Conservation (phyloP, 495 filamentous ascomycete genomes). For the Emericellopsis terricola region DNA sequence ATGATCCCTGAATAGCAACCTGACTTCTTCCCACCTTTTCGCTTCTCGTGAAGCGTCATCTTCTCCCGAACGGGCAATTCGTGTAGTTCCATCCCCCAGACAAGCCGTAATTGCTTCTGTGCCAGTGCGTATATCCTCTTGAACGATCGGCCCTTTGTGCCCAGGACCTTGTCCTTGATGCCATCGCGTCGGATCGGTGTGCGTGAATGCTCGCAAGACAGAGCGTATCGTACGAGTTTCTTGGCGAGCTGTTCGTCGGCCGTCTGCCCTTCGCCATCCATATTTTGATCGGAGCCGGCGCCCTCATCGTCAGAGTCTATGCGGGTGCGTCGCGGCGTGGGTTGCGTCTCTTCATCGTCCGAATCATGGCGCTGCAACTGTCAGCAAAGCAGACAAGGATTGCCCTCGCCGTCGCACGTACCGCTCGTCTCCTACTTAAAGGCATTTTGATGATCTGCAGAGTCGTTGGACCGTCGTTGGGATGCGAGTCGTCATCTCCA, state of each 20-base stretch:
- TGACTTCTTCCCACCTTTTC: constrained; percentile 17
- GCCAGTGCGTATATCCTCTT: constrained; percentile 49
- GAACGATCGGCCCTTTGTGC: constrained; percentile 38
- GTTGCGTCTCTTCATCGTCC: neutral
- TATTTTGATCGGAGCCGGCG: constrained; percentile 20
- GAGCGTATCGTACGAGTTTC: constrained; percentile 75
- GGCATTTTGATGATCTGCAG: no score
- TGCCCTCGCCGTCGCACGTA: neutral
- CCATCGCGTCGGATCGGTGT: constrained; percentile 58
- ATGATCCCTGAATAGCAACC: constrained; percentile 1
- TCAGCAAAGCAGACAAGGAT: neutral
- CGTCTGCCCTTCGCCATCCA: constrained; percentile 9
- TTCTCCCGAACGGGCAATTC: constrained; percentile 73
- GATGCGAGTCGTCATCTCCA: no score
- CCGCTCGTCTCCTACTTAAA: no score
- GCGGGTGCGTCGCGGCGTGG: constrained; percentile 13
- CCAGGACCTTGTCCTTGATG: constrained; percentile 55
- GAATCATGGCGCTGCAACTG: neutral
- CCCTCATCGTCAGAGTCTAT: constrained; percentile 19
- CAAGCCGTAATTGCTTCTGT: constrained; percentile 40
- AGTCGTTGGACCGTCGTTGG: no score
- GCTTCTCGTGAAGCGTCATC: constrained; percentile 57
- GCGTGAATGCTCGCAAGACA: constrained; percentile 78
- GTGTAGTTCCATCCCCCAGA: constrained; percentile 75
- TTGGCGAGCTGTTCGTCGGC: constrained; percentile 57